Percentiles rank a stretch among this genome's conserved stretches.
Conservation (phyloP, 352 stramenopile species). For the Phytophthora aleatoria region DNA sequence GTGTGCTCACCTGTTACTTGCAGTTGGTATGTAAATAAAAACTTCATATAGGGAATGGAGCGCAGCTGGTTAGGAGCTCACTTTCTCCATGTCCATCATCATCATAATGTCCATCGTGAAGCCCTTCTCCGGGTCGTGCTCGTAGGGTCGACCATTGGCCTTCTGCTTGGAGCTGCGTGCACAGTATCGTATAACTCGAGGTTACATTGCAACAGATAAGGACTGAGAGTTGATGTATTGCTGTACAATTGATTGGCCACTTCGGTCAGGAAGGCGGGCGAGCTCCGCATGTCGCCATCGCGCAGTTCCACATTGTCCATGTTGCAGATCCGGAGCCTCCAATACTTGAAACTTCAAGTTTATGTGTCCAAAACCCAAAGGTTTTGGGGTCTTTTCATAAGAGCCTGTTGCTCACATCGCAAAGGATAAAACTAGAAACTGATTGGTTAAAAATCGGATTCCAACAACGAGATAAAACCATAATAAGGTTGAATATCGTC, state of each 20-base stretch:
- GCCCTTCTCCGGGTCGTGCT: conserved; percentile 78
- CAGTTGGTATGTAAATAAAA: conserved; percentile 10
- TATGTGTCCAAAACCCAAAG: too few species aligned
- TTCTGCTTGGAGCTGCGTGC: conserved; percentile 21
- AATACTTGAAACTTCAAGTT: too few species aligned
- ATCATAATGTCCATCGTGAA: conserved; percentile 94
- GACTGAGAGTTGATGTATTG: background rate
- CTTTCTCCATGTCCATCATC: conserved; percentile 91
- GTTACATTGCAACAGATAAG: background rate
- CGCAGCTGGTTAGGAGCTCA: background rate
- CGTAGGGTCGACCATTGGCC: conserved; percentile 48
- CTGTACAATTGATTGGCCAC: conserved; percentile 35
- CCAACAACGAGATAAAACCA: too few species aligned
- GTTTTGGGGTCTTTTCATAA: too few species aligned
- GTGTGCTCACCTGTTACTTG: conserved; percentile 59
- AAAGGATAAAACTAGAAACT: too few species aligned
- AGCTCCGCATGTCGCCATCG: conserved; percentile 23
- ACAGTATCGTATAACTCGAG: background rate
- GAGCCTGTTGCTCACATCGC: too few species aligned
- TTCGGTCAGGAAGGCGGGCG: conserved; percentile 46
- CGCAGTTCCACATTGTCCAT: conserved; percentile 16
- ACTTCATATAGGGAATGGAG: background rate
- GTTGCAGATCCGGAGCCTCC: background rate
- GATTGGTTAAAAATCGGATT: too few species aligned
- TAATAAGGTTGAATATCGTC: too few species aligned